A percentile compares a stretch with the other conserved stretches of the same genome.
phyloP scores from a whole-genome alignment of 345 rosid species.

The Eucalyptus albens region DNA sequence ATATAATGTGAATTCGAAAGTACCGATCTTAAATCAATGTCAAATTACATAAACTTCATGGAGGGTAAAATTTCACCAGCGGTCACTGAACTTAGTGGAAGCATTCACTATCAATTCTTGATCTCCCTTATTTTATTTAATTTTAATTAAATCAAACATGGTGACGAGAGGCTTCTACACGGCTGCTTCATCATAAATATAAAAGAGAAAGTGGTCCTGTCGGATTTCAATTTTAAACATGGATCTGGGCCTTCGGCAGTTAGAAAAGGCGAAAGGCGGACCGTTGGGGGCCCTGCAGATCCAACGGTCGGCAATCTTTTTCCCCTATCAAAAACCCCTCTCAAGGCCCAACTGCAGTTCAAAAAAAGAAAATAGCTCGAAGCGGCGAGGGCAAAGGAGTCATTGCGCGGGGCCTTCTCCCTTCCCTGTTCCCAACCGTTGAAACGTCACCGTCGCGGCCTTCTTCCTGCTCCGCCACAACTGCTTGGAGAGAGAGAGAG shows the following conservation, averaged over 20 bases:
- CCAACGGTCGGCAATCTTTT: not conserved
- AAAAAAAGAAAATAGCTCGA: not conserved
- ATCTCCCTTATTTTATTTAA: not conserved
- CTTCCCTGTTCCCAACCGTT: not conserved
- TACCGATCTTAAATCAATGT: not conserved
- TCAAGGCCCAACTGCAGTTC: not conserved
- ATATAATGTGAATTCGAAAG: not conserved
- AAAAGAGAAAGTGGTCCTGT: not conserved
- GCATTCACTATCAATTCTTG: not conserved
- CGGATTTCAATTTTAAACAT: not conserved
- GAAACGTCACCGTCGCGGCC: constrained; percentile 45
- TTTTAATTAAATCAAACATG: not conserved
- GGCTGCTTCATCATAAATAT: not conserved
- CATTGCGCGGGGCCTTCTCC: not conserved
- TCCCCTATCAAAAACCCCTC: not conserved
- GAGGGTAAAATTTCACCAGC: not conserved
- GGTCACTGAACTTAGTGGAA: not conserved
- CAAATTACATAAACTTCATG: not conserved
- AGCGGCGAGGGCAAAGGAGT: not conserved
- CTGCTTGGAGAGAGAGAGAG: not conserved
- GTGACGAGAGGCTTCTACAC: not conserved
- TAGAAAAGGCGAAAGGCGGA: not conserved
- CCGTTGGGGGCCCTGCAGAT: not conserved
- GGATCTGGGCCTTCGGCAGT: not conserved
- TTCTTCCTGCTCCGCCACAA: not conserved